Evolutionary conservation across 2,329 filamentous ascomycete genomes (phyloP), one percentile per base, ranked within the genome.

Genomic region (Fusarium nematophilum): DNA sequence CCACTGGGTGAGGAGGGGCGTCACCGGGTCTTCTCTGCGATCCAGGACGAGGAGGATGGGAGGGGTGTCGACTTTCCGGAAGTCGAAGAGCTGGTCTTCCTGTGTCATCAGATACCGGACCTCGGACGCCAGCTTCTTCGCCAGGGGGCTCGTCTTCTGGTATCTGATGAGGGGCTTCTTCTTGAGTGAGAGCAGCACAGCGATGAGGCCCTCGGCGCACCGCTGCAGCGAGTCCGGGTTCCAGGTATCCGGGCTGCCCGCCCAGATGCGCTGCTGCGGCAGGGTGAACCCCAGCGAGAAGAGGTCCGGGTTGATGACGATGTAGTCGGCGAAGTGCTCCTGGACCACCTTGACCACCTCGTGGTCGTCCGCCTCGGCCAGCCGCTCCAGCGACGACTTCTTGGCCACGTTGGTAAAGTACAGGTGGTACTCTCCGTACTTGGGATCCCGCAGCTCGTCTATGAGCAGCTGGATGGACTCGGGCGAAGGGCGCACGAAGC

Each of bases 401-500:
- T 96, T 96, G 71, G 95, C 89, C 55, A 99, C 90, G 74, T 99
- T 99, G 81, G 93, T 98, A 76, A 99, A 97, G 76, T 96, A 97
- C 52, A 99, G 85, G 72, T 96, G 88, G 77, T 99, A 99, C 79
- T 99, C 95, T 64, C 95, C 94, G 69, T 99, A 99, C 73, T 93
- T 97, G 5, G 95, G 96, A 43, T 98, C 94, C 57, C 95, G 86
- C 51, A 99, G 84, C 79, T 99, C 95, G 71, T 99, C 95, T 66
- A 99, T 94, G 47, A 99, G 85, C 60, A 91, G 86, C 72, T 99
- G 93, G 71, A 98, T 93, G 5, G 94, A 96, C 66, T 96, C 92
- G 10, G 94, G 85, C 0, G 94, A 97, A 7, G 95, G 95, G 33
- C 96, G 89, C 40, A 99, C 86, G 67, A 99, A 94, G 73, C 93